phyloP scores from a whole-genome alignment of 192 early-diverging fungal species.

The Gamsiella multidivaricata region DNA sequence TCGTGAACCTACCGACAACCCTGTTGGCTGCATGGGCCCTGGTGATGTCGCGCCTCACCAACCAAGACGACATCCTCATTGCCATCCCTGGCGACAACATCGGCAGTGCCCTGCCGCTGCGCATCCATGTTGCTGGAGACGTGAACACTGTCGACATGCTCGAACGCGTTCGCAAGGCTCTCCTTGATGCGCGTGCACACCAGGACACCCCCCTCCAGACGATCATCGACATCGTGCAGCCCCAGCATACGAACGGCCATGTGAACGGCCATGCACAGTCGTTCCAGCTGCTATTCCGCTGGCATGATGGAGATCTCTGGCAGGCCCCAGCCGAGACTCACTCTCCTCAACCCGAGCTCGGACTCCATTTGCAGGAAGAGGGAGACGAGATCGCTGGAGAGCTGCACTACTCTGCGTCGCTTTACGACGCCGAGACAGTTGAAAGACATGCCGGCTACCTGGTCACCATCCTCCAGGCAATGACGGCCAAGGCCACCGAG shows the following conservation, averaged over 20 bases:
- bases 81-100: neutral
- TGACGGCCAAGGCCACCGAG: neutral
- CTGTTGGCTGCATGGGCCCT: neutral
- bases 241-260: neutral
- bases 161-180: neutral
- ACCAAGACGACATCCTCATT: neutral
- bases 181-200: neutral
- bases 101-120: neutral
- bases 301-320: constrained; percentile 1
- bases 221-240: neutral
- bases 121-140: neutral
- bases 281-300: constrained; percentile 1
- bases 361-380: too few relatives aligned
- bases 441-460: neutral
- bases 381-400: neutral
- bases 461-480: neutral
- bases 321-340: neutral
- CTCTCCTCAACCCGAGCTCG: too few relatives aligned
- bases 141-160: neutral
- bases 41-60: neutral
- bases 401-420: neutral
- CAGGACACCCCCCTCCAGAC: constrained; percentile 3
- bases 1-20: neutral
- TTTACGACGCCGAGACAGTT: neutral
- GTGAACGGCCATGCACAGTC: neutral